Base-by-base conservation (phyloP, 2,329 filamentous ascomycete species). In the Colletotrichum magnum region DNA sequence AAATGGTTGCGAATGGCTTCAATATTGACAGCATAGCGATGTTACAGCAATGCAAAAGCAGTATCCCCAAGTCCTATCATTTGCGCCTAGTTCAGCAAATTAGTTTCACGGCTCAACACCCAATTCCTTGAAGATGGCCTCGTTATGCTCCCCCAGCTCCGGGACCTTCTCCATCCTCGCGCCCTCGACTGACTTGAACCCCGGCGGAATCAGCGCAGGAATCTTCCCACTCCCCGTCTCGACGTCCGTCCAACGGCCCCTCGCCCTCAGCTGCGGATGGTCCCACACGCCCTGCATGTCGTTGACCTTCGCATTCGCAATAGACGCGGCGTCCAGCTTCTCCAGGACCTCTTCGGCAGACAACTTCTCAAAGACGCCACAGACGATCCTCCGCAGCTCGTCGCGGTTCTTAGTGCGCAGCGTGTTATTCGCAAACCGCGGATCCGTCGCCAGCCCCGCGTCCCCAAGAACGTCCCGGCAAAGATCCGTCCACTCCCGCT, bases 271-370 rank as follows among this genome's bases (percentile, higher is more conserved):
- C 69, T 88, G 87, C 1, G 83, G 83, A 69, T 89, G 87, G 0
- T 83, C 75, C 87, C 87, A 88, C 0, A 89, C 79, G 3, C 80
- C 85, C 12, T 84, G 78, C 85, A 89, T 87, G 52, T 86, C 82
- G 63, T 87, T 88, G 24, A 89, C 80, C 43, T 82, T 86, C 3
- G 86, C 86, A 71, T 89, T 89, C 0, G 87, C 87, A 53, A 89
- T 87, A 0, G 81, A 79, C 0, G 84, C 85, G 2, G 74, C 74
- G 58, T 89, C 85, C 21, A 88, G 76, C 28, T 77, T 79, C 15
- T 73, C 71, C 6, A 85, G 74, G 0, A 84, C 82, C 61, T 85
- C 78, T 2, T 81, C 78, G 0, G 82, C 79, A 0, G 79, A 80
- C 12, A 81, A 73, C 0, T 63, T 65, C 2, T 78, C 74, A 64